These are phyloP conservation scores for Chalciporus sp. DNA, from an alignment of 1,284 basidiomycete species.

Conservation along the genomic window DNA sequence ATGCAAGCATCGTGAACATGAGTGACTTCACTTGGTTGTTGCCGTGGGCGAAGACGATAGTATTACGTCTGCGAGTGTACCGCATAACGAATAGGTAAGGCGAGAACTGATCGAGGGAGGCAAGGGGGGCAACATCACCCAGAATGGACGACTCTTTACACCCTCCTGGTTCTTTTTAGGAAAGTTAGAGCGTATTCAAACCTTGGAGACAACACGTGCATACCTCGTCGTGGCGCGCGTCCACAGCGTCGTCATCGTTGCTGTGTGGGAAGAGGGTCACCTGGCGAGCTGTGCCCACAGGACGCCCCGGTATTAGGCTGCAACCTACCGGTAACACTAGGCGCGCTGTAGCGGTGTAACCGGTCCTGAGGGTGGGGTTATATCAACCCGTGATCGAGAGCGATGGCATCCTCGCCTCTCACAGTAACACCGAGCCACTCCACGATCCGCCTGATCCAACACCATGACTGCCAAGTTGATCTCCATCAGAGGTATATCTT, in stretches of 20 bases:
- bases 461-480: not conserved
- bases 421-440: not conserved
- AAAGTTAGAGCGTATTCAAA: not conserved
- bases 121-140: not conserved
- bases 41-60: not conserved
- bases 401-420: not conserved
- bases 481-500: not conserved
- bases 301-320: not conserved
- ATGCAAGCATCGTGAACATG: not conserved
- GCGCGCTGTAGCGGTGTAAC: not conserved
- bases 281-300: not conserved
- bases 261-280: not conserved
- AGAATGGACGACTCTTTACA: not conserved
- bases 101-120: not conserved
- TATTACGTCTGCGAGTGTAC: not conserved
- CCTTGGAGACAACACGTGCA: not conserved
- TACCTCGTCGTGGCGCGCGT: not conserved
- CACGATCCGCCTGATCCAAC: not conserved
- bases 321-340: not conserved
- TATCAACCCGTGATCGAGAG: not conserved
- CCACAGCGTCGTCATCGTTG: not conserved
- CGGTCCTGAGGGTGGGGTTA: not conserved
- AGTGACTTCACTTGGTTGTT: not conserved
- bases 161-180: not conserved
- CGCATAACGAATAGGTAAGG: not conserved